Evolutionary conservation across 2,329 filamentous ascomycete genomes (phyloP).

Genomic region (Monosporascus cannonballus): DNA sequence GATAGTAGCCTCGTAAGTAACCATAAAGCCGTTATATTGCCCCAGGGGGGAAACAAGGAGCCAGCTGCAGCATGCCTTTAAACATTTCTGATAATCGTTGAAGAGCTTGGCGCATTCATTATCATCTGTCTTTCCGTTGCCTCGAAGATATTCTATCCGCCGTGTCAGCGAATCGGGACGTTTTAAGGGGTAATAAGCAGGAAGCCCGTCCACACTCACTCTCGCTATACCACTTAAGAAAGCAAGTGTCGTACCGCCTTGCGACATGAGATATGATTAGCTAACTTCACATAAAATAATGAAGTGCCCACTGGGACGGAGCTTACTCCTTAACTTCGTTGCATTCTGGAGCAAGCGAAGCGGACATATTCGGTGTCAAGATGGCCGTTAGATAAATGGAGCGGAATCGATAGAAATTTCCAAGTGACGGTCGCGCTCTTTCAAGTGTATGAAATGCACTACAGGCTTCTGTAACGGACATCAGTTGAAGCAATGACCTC

Average conservation of each 20-base stretch:
- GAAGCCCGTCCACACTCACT: slow-evolving; percentile 53
- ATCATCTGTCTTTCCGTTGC: slow-evolving; percentile 68
- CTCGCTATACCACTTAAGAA: slow-evolving; percentile 98
- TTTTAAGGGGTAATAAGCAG: slow-evolving; percentile 10
- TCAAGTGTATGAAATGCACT: not conserved
- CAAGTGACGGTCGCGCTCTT: too few relatives aligned
- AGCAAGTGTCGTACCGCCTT: slow-evolving; percentile 94
- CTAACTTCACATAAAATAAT: not conserved
- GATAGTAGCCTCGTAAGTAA: slow-evolving; percentile 1
- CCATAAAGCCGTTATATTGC: not conserved
- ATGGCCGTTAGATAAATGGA: too few relatives aligned
- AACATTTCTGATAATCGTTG: slow-evolving; percentile 79
- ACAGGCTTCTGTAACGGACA: too few relatives aligned
- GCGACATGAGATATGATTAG: slow-evolving; percentile 6
- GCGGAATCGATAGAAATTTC: too few relatives aligned
- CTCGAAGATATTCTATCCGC: slow-evolving; percentile 75
- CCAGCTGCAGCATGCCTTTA: slow-evolving; percentile 55
- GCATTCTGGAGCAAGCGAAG: slow-evolving; percentile 89
- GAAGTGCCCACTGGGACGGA: slow-evolving; percentile 2
- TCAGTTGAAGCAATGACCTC: too few relatives aligned
- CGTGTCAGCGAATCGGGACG: slow-evolving; percentile 3
- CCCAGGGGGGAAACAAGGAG: slow-evolving; percentile 2
- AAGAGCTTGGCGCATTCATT: slow-evolving; percentile 82
- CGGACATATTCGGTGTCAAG: slow-evolving; percentile 60
- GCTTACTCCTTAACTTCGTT: slow-evolving; percentile 91